Base-by-base conservation (phyloP, 306 rosid genomes). In the Prunus campanulata region DNA sequence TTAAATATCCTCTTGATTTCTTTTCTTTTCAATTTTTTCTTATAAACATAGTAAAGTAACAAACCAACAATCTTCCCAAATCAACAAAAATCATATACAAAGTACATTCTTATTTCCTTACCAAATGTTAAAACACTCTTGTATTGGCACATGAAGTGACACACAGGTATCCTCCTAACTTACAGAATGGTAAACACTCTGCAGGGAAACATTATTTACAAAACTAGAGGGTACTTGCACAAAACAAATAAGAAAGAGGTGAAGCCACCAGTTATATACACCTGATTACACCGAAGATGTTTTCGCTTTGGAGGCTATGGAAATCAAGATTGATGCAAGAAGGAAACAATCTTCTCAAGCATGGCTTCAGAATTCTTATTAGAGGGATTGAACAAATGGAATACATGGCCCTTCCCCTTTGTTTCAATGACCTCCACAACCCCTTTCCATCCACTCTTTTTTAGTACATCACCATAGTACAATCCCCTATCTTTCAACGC, bases 391-490 rank as follows among this genome's bases (percentile, higher is more conserved):
- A 72, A 35, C 66, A 72, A 55, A 54, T 72, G 76, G 50, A 55
- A 72, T 5, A 56, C 76, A 39, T 70, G 74, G 1, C 2, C 6
- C 15, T 11, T 52, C n/a, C 65, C 57, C 19, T 49, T 2, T 25
- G n/a, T 2, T 27, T 14, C 42, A 39, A 14, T 1, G 8, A 61
- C 66, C 73, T 82, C 78, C 16, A 73, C 74, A 3, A 4, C 56
- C 29, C 88, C 82, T 19, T 47, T 15, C 86, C 86, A 79, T 0
- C 77, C 80, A 63, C 84, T 82, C 71, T 29, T 67, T 49, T 54
- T 76, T 20, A 85, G 11, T 1, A 56, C 75, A 60, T 66, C 62
- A 42, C 66, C 63, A 54, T 82, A 80, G 35, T 49, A 54, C 81
- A 30, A 16, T 3, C 79, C 86, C 30, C 77, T 74, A 16, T 79